A percentile compares a stretch with the other conserved stretches of the same genome.
Conservation (phyloP, 2,329 filamentous ascomycete genomes). For the Hypoxylon sp. region DNA sequence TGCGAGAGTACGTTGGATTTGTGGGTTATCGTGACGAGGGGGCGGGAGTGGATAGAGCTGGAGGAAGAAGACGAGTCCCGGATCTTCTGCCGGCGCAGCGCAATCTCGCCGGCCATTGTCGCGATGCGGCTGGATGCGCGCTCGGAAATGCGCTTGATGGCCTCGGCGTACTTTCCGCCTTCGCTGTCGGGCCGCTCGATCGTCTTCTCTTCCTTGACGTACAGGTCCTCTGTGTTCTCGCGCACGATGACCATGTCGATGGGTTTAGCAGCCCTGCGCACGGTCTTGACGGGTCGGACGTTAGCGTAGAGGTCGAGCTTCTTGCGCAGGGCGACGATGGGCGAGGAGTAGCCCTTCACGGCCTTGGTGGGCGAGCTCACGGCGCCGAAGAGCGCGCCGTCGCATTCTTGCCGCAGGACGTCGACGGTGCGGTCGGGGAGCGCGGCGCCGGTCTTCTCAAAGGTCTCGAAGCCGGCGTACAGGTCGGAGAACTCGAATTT, state of each 20-base stretch:
- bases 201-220: conserved; percentile 96
- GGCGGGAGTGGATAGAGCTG: conserved; percentile 73
- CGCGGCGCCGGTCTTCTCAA: conserved; percentile 88
- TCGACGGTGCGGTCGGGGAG: conserved; percentile 93
- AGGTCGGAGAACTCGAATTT: conserved; percentile 96
- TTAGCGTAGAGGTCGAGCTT: conserved; percentile 96
- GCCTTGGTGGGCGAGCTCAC: conserved; percentile 91
- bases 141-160: conserved; percentile 96
- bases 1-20: conserved; percentile 98
- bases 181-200: conserved; percentile 71
- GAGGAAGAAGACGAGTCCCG: conserved; percentile 68
- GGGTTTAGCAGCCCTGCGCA: conserved; percentile 72
- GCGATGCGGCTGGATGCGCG: conserved; percentile 88
- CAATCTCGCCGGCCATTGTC: conserved; percentile 94
- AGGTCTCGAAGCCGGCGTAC: conserved; percentile 92
- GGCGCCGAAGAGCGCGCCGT: conserved; percentile 95
- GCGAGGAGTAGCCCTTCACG: conserved; percentile 95
- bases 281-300: conserved; percentile 92
- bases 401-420: conserved; percentile 88
- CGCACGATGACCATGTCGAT: conserved; percentile 98
- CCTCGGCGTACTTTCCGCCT: conserved; percentile 88
- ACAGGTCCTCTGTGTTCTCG: conserved; percentile 98
- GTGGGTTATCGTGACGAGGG: conserved; percentile 95
- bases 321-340: conserved; percentile 97
- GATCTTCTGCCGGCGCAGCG: conserved; percentile 85